A percentile compares a stretch with the other conserved stretches of the same genome.
Evolutionary conservation across 1,284 basidiomycete genomes (phyloP).

Genomic region (Sanghuangporus weigelae): DNA sequence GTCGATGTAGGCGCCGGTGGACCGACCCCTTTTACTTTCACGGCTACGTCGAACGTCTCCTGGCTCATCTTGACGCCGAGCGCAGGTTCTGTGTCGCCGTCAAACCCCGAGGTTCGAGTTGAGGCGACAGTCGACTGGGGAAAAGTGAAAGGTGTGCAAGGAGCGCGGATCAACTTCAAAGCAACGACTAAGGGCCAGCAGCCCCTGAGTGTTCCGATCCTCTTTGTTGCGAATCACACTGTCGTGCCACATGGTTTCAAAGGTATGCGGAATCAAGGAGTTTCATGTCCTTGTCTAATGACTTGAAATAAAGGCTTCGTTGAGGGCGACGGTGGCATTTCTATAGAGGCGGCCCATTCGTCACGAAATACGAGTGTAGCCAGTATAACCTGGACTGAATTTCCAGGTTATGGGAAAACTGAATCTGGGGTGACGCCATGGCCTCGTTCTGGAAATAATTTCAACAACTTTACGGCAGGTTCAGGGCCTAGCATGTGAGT

Average conservation of each 20-base stretch:
- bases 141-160: conserved; percentile 29
- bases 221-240: conserved; percentile 13
- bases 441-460: conserved; percentile 48
- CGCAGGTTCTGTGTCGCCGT: conserved; percentile 43
- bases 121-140: conserved; percentile 59
- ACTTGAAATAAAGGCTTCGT: conserved; percentile 37
- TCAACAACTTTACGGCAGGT: conserved; percentile 51
- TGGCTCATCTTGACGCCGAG: conserved; percentile 49
- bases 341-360: conserved; percentile 60
- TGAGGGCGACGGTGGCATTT: conserved; percentile 56
- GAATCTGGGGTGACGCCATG: conserved; percentile 58
- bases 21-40: conserved; percentile 52
- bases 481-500: conserved; percentile 54
- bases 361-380: conserved; percentile 46
- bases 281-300: neutral
- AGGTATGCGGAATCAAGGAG: neutral
- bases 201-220: conserved; percentile 2
- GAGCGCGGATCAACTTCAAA: conserved; percentile 6
- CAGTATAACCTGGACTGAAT: conserved; percentile 50
- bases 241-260: conserved; percentile 5
- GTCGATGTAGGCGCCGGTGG: conserved; percentile 61
- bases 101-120: conserved; percentile 48
- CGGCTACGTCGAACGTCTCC: conserved; percentile 40
- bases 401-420: conserved; percentile 55
- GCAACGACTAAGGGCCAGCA: conserved; percentile 7